These are phyloP conservation scores for Panicum virgatum DNA, from an alignment of 202 grass and related monocot species.

Conservation along the genomic window DNA sequence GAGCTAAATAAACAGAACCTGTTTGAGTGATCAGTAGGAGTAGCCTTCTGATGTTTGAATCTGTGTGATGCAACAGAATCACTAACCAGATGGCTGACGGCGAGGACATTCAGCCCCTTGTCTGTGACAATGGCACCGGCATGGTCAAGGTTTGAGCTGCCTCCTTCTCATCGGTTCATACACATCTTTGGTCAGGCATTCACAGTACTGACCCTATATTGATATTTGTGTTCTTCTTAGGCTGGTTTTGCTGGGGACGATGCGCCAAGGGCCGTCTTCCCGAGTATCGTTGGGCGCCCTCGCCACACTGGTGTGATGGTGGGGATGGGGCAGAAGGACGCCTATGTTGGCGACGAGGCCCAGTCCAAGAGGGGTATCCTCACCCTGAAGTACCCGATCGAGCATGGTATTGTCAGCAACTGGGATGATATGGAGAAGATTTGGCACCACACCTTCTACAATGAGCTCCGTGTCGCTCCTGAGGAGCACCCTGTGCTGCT, in stretches of 20 bases:
- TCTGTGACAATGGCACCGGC: slow-evolving; percentile 82
- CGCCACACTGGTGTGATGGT: slow-evolving; percentile 84
- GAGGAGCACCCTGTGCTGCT: slow-evolving; percentile 78
- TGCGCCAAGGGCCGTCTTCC: slow-evolving; percentile 76
- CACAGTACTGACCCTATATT: background rate
- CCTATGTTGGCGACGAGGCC: slow-evolving; percentile 75
- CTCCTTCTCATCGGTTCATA: background rate
- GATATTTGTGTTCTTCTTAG: slow-evolving; percentile 10
- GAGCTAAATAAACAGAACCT: background rate
- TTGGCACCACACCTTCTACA: slow-evolving; percentile 80
- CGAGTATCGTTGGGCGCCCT: slow-evolving; percentile 69
- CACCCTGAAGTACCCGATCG: slow-evolving; percentile 72
- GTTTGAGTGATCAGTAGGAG: background rate
- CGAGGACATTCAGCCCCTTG: slow-evolving; percentile 78
- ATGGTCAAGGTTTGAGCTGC: slow-evolving; percentile 70
- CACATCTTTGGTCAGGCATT: background rate
- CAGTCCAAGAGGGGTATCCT: slow-evolving; percentile 81
- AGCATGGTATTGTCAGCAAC: slow-evolving; percentile 80
- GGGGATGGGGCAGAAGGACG: slow-evolving; percentile 82
- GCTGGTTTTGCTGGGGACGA: slow-evolving; percentile 81
- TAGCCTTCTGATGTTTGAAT: slow-evolving; percentile 29
- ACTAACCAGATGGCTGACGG: slow-evolving; percentile 65
- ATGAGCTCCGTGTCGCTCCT: slow-evolving; percentile 66
- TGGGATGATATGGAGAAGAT: slow-evolving; percentile 93
- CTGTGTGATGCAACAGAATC: slow-evolving; percentile 29